A percentile compares a stretch with the other conserved stretches of the same genome.
phyloP scores from a whole-genome alignment of 495 filamentous ascomycete genomes.

The Daldinia bambusicola region DNA sequence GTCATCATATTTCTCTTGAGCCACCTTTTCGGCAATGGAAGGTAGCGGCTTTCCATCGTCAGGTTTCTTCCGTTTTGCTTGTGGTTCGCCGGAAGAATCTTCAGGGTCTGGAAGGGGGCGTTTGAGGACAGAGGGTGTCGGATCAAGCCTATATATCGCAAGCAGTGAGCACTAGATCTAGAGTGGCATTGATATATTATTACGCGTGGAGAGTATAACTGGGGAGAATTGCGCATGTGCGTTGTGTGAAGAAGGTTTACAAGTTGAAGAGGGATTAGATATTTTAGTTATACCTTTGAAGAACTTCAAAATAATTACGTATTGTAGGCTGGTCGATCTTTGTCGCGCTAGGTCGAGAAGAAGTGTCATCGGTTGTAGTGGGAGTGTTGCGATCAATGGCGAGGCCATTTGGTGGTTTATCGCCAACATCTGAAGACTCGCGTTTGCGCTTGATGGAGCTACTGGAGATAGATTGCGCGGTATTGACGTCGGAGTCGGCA shows the following conservation, averaged over 20 bases:
- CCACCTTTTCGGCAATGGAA: constrained; percentile 60
- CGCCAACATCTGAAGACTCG: constrained; percentile 57
- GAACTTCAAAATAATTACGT: constrained; percentile 55
- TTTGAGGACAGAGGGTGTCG: constrained; percentile 55
- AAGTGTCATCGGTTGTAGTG: constrained; percentile 8
- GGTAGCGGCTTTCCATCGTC: constrained; percentile 45
- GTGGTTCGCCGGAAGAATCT: constrained; percentile 51
- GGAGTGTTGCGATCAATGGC: constrained; percentile 26
- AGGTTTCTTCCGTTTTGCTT: constrained; percentile 59
- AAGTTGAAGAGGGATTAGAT: background rate
- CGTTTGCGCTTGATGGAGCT: constrained; percentile 66
- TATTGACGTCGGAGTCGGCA: constrained; percentile 40
- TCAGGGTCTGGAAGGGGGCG: constrained; percentile 54
- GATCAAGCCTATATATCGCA: constrained; percentile 54
- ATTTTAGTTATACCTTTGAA: constrained; percentile 49
- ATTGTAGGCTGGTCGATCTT: constrained; percentile 44
- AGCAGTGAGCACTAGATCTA: constrained; percentile 34
- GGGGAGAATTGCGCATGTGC: constrained; percentile 9
- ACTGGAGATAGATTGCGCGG: constrained; percentile 52
- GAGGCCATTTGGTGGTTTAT: constrained; percentile 40
- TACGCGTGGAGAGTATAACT: constrained; percentile 8
- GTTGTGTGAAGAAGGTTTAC: background rate
- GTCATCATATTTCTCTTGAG: constrained; percentile 53
- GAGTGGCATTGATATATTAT: constrained; percentile 11
- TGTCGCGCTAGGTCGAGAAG: constrained; percentile 20